phyloP scores from a whole-genome alignment of 305 asterid genomes.

The Fraxinus sp. region DNA sequence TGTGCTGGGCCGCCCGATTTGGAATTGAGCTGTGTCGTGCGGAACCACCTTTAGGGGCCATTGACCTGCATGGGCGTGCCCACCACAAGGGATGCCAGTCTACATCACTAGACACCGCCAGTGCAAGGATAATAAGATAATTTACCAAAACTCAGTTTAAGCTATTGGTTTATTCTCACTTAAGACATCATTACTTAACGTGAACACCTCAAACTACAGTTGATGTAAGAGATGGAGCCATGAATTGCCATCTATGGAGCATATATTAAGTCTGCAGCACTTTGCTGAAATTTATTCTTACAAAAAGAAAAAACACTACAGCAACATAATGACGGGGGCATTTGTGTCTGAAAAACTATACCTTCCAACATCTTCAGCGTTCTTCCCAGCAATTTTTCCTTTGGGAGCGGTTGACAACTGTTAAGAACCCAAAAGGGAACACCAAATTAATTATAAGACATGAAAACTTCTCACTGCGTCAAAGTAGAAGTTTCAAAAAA shows the following conservation, averaged over 20 bases:
- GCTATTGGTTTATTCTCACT: background rate
- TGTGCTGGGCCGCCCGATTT: background rate
- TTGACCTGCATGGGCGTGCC: background rate
- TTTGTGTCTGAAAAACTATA: conserved; percentile 21
- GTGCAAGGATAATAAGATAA: background rate
- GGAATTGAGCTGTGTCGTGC: background rate
- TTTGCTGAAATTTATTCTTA: background rate
- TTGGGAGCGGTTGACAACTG: conserved; percentile 92
- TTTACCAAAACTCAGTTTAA: background rate
- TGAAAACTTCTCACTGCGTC: background rate
- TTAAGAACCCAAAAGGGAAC: conserved; percentile 17
- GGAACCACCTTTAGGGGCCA: background rate
- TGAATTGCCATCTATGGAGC: background rate
- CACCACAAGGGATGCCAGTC: background rate
- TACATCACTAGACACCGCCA: background rate
- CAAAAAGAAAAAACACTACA: background rate
- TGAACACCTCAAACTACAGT: background rate
- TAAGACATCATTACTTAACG: background rate
- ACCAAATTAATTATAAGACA: conserved; percentile 1
- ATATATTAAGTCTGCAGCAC: background rate
- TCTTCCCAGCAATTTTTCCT: conserved; percentile 77
- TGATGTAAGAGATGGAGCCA: background rate
- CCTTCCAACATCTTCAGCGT: conserved; percentile 61
- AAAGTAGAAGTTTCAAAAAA: background rate
- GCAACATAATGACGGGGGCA: background rate